These are phyloP conservation scores for Sporothrix schenckii DNA, from an alignment of 2,329 filamentous ascomycete genomes.

Conservation along the genomic window DNA sequence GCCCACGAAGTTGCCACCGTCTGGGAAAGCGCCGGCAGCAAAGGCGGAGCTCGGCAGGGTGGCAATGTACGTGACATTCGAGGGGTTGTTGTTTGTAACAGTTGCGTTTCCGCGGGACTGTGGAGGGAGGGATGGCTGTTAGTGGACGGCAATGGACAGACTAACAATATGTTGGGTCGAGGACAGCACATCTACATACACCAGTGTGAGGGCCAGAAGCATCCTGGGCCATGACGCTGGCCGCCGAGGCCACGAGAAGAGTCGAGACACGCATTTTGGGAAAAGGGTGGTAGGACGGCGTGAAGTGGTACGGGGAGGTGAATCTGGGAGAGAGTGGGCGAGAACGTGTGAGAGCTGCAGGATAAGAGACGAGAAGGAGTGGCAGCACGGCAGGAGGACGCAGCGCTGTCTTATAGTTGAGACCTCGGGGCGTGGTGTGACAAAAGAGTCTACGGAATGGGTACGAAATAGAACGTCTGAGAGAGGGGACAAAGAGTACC, in stretches of 20 bases:
- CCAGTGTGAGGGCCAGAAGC: constrained; percentile 27
- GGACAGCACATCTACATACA: constrained; percentile 20
- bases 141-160: not conserved
- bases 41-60: constrained; percentile 57
- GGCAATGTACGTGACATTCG: constrained; percentile 57
- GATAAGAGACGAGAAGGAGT: not conserved
- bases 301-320: not conserved
- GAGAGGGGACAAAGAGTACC: not conserved
- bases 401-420: constrained; percentile 3
- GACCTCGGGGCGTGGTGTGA: not conserved
- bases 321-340: not conserved
- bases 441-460: not conserved
- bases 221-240: constrained; percentile 26
- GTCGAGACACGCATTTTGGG: constrained; percentile 32
- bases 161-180: too few species aligned
- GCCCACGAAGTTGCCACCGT: constrained; percentile 56
- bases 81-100: constrained; percentile 58
- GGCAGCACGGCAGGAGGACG: not conserved
- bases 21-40: constrained; percentile 52
- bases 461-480: too few species aligned
- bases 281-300: not conserved
- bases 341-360: not conserved
- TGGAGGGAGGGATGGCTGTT: not conserved
- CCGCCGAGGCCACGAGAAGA: constrained; percentile 28
- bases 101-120: constrained; percentile 36